Evolutionary conservation across 768 basidiomycete species (phyloP).

Genomic region (Leucosporidium creatinivorum): DNA sequence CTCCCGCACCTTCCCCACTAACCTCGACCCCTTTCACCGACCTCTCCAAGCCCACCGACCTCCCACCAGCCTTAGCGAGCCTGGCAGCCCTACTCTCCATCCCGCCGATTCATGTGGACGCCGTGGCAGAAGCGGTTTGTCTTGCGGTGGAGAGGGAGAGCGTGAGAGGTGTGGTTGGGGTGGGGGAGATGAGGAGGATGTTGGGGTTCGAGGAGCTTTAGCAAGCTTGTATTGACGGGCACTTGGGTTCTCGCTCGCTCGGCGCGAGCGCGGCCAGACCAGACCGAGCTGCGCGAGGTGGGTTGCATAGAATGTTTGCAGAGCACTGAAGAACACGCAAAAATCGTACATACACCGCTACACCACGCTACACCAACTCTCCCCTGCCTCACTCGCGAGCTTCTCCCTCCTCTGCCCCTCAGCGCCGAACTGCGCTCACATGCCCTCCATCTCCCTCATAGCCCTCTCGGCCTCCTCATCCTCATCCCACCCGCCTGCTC

Average conservation of each 20-base stretch:
- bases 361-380: too few species aligned
- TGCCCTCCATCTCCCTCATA: conserved; percentile 52
- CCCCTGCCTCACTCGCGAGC: too few species aligned
- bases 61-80: conserved; percentile 53
- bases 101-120: conserved; percentile 91
- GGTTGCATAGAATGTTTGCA: too few species aligned
- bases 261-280: too few species aligned
- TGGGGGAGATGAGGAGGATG: conserved; percentile 64
- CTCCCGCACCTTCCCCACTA: conserved; percentile 5
- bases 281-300: too few species aligned
- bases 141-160: conserved; percentile 52
- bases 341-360: too few species aligned
- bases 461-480: conserved; percentile 60
- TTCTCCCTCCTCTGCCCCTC: too few species aligned
- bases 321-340: too few species aligned
- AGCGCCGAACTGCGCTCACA: conserved; percentile 20
- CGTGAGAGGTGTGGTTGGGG: conserved; percentile 61
- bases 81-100: conserved; percentile 72
- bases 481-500: conserved; percentile 49
- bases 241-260: too few species aligned
- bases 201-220: conserved; percentile 49
- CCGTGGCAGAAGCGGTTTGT: conserved; percentile 78
- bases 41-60: conserved; percentile 33
- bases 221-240: too few species aligned
- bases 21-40: too few species aligned